phyloP scores from a whole-genome alignment of 305 asterid genomes.

The Fraxinus greggii region DNA sequence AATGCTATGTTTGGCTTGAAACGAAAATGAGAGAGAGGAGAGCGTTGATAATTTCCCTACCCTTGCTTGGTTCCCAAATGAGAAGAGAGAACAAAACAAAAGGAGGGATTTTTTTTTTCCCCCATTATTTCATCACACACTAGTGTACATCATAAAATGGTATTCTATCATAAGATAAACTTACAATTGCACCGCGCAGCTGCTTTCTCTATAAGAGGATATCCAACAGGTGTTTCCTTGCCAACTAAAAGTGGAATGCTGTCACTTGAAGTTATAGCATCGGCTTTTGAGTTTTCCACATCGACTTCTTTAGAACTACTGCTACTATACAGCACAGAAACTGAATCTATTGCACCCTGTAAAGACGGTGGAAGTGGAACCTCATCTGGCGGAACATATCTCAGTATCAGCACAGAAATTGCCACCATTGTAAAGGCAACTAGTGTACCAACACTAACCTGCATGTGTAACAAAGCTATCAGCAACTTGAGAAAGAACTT shows the following conservation, averaged over 20 bases:
- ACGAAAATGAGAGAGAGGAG: neutral
- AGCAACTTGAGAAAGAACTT: neutral
- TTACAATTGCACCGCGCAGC: slow-evolving; percentile 52
- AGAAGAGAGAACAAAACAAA: neutral
- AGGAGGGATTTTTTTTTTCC: neutral
- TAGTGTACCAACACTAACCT: slow-evolving; percentile 99
- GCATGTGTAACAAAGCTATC: slow-evolving; percentile 31
- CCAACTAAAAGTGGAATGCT: slow-evolving; percentile 44
- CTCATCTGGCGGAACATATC: slow-evolving; percentile 89
- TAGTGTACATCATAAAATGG: neutral
- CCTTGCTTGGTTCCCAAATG: neutral
- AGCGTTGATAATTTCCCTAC: neutral
- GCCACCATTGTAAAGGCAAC: slow-evolving; percentile 94
- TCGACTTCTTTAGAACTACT: slow-evolving; percentile 36
- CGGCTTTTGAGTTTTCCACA: slow-evolving; percentile 35
- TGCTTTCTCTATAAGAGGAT: slow-evolving; percentile 58
- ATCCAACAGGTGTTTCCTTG: slow-evolving; percentile 37
- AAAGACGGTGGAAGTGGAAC: slow-evolving; percentile 85
- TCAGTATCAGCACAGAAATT: slow-evolving; percentile 77
- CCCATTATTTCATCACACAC: neutral
- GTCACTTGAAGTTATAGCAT: slow-evolving; percentile 29
- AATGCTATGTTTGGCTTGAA: neutral
- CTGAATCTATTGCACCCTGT: slow-evolving; percentile 82
- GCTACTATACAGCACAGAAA: slow-evolving; percentile 47
- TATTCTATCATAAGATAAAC: slow-evolving; percentile 27